Conservation (phyloP, 495 filamentous ascomycete species). For the Xylaria bambusicola region DNA sequence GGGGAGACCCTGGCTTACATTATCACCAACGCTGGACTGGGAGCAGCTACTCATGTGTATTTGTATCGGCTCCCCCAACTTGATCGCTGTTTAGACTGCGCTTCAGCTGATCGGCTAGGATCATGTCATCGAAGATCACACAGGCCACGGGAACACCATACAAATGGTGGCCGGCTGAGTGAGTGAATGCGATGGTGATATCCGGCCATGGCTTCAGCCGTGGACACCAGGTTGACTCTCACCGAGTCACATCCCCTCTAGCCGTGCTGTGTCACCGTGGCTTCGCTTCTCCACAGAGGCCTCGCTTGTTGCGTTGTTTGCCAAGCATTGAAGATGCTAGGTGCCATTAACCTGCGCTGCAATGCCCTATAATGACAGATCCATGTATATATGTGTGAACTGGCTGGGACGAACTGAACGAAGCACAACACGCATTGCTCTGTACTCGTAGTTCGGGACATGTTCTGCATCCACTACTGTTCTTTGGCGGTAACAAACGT, state of each 20-base stretch:
- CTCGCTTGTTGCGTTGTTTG: conserved; percentile 10
- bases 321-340: conserved; percentile 11
- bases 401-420: background rate
- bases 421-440: background rate
- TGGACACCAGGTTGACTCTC: conserved; percentile 8
- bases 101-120: conserved; percentile 2
- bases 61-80: too few relatives aligned
- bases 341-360: background rate
- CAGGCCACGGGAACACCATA: background rate
- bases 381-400: background rate
- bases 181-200: conserved; percentile 1
- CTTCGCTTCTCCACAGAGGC: conserved; percentile 9
- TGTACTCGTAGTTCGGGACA: background rate
- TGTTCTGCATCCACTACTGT: background rate
- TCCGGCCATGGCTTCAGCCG: conserved; percentile 10
- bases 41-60: too few relatives aligned
- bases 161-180: conserved; percentile 4
- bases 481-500: background rate
- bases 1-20: background rate
- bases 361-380: background rate
- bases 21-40: background rate
- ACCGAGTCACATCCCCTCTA: conserved; percentile 6
- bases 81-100: background rate
- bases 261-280: conserved; percentile 12
- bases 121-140: background rate